Evolutionary conservation across 257 asterid species (phyloP).

Genomic region (Catharanthus roseus): DNA sequence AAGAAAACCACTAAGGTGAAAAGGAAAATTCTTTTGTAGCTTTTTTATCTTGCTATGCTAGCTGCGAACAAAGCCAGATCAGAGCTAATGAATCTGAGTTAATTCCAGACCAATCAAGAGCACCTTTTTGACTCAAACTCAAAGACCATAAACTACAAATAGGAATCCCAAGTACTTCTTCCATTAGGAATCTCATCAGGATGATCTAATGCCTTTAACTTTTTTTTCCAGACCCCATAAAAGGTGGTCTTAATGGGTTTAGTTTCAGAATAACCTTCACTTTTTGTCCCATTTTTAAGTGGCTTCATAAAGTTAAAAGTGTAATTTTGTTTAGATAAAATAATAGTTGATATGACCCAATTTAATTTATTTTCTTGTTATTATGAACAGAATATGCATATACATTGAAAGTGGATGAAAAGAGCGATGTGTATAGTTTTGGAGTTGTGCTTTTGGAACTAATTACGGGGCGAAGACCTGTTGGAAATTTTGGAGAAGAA

Average conservation of each 20-base stretch:
- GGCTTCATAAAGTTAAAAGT: too few species aligned
- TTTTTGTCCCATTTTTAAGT: slow-evolving; percentile 1
- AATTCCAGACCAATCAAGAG: slow-evolving; percentile 2
- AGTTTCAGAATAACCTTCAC: neutral
- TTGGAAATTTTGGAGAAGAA: slow-evolving; percentile 36
- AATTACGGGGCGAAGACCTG: slow-evolving; percentile 32
- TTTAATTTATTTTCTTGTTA: neutral
- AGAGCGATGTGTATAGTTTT: slow-evolving; percentile 39
- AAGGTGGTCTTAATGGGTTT: slow-evolving; percentile 1
- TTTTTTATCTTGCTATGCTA: neutral
- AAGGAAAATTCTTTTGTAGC: slow-evolving; percentile 15
- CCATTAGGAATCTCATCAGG: slow-evolving; percentile 15
- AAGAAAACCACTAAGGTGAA: slow-evolving; percentile 16
- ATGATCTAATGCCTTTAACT: slow-evolving; percentile 12
- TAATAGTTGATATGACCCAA: neutral
- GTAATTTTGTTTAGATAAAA: too few species aligned
- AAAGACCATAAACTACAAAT: neutral
- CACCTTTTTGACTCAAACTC: slow-evolving; percentile 12
- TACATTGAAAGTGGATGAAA: slow-evolving; percentile 38
- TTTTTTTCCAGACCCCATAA: slow-evolving; percentile 16
- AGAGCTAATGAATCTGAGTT: neutral
- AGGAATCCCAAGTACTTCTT: neutral
- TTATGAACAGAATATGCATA: slow-evolving; percentile 33
- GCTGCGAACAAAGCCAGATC: neutral
- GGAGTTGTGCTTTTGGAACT: slow-evolving; percentile 38